phyloP scores from a whole-genome alignment of 495 filamentous ascomycete species.

The Opeltia flavorubescens region DNA sequence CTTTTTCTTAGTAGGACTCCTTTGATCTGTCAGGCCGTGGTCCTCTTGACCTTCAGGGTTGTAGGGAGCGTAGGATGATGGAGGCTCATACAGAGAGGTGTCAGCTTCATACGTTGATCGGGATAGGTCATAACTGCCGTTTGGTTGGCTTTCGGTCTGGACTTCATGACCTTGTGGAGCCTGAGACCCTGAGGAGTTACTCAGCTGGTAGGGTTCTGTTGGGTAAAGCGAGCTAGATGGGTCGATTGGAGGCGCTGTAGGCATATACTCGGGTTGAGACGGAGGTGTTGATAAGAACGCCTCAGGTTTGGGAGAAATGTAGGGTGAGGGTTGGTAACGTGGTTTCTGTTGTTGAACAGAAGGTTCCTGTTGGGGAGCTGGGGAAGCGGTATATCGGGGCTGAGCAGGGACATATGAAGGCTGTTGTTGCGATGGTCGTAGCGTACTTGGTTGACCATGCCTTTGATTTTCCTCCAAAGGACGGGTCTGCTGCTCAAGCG shows the following conservation, averaged over 20 bases:
- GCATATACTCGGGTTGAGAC: slow-evolving; percentile 31
- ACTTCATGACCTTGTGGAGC: neutral
- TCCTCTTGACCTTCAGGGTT: slow-evolving; percentile 18
- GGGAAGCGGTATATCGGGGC: slow-evolving; percentile 10
- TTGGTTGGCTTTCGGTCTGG: neutral
- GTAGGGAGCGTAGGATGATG: slow-evolving; percentile 22
- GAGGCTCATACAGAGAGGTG: slow-evolving; percentile 15
- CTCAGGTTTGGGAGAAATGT: slow-evolving; percentile 22
- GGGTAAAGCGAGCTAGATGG: slow-evolving; percentile 5
- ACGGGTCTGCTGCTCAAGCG: slow-evolving; percentile 33
- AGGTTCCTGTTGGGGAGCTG: slow-evolving; percentile 19
- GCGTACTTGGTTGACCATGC: slow-evolving; percentile 13
- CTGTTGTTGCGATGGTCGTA: slow-evolving; percentile 8
- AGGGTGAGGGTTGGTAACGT: slow-evolving; percentile 16
- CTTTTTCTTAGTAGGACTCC: slow-evolving; percentile 43
- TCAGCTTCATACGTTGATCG: slow-evolving; percentile 14
- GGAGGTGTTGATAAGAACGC: slow-evolving; percentile 36
- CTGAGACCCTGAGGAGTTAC: slow-evolving; percentile 10
- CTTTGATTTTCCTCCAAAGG: slow-evolving; percentile 35
- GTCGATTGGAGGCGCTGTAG: slow-evolving; percentile 33
- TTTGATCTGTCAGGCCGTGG: slow-evolving; percentile 25
- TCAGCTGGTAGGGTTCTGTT: slow-evolving; percentile 13
- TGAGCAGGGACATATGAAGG: slow-evolving; percentile 3
- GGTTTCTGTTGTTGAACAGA: slow-evolving; percentile 5
- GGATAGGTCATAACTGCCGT: slow-evolving; percentile 4